Conservation (phyloP, 371 early-diverging fungal species). For the Massospora cicadina region DNA sequence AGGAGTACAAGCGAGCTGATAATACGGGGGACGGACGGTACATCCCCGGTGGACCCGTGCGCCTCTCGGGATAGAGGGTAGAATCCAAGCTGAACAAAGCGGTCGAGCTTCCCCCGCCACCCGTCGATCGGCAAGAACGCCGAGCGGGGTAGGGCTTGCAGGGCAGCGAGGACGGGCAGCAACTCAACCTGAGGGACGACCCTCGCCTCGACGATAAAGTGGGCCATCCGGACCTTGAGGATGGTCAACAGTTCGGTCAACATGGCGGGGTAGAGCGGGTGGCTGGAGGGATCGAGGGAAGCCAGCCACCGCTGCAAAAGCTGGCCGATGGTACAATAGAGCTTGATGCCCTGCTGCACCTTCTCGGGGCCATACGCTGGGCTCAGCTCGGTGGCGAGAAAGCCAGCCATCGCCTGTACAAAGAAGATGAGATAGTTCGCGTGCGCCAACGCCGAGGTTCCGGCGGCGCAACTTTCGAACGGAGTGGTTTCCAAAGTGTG, state of each 20-base stretch:
- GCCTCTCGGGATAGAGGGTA: not conserved
- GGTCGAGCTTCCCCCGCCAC: not conserved
- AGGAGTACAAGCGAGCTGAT: not conserved
- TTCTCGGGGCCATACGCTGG: not conserved
- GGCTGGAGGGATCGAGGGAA: not conserved
- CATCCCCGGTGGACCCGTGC: not conserved
- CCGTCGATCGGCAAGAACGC: not conserved
- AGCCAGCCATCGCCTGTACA: not conserved
- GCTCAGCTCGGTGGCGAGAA: slow-evolving; percentile 3
- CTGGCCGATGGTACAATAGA: slow-evolving; percentile 7
- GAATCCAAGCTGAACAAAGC: not conserved
- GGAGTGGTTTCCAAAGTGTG: not conserved
- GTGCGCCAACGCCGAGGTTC: not conserved
- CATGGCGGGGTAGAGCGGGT: not conserved
- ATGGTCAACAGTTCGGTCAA: not conserved
- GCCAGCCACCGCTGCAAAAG: slow-evolving; percentile 2
- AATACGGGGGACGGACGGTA: not conserved
- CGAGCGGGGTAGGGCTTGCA: not conserved
- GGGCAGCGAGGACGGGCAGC: not conserved
- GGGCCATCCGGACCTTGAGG: not conserved
- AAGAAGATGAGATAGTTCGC: slow-evolving; percentile 7
- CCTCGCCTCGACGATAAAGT: slow-evolving; percentile 2
- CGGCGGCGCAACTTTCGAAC: not conserved
- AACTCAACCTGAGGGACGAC: not conserved
- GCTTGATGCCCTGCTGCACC: not conserved